Percentiles rank a stretch among this genome's conserved stretches.
phyloP scores from a whole-genome alignment of 495 filamentous ascomycete genomes.

The Annulohypoxylon moriforme region DNA sequence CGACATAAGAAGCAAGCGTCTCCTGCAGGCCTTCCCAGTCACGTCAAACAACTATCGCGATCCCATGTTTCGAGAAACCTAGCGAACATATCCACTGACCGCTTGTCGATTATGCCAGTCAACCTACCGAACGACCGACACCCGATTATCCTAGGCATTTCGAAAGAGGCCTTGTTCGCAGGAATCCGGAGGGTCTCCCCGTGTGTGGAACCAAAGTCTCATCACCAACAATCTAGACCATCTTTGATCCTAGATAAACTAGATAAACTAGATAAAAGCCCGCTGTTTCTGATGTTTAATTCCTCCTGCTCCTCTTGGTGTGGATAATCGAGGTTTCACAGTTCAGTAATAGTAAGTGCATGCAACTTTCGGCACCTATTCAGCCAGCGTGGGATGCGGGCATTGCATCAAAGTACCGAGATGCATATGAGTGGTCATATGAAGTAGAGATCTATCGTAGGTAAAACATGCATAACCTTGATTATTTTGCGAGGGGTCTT shows the following conservation, averaged over 20 bases:
- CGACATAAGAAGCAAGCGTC: background rate
- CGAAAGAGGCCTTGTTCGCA: background rate
- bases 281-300: background rate
- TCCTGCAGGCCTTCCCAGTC: background rate
- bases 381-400: background rate
- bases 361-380: constrained; percentile 19
- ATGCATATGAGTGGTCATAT: constrained; percentile 5
- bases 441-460: background rate
- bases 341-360: constrained; percentile 3
- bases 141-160: background rate
- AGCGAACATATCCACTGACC: constrained; percentile 6
- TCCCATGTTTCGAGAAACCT: background rate
- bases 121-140: background rate
- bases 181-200: constrained; percentile 8
- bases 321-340: constrained; percentile 1
- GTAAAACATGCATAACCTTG: background rate
- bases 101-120: constrained; percentile 8
- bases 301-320: background rate
- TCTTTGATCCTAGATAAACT: constrained; percentile 5
- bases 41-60: background rate
- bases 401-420: constrained; percentile 1
- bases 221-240: constrained; percentile 8
- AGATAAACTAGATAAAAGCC: background rate
- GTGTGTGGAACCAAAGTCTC: constrained; percentile 16
- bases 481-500: background rate